phyloP scores from a whole-genome alignment of 2,329 filamentous ascomycete species.

The Diaporthe sp. region DNA sequence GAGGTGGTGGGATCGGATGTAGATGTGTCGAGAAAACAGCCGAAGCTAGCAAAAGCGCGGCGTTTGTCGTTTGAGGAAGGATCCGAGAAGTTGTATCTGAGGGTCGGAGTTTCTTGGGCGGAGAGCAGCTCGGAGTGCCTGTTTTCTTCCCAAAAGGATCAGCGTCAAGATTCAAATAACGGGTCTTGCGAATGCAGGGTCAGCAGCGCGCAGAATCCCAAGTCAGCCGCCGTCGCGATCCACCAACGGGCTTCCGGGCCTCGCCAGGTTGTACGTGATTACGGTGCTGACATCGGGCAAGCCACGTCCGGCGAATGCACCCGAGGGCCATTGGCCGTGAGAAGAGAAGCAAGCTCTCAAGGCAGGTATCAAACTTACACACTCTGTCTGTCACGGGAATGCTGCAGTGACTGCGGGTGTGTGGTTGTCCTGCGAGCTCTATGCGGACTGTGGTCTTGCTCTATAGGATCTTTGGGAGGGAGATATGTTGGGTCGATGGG shows the following conservation, averaged over 20 bases:
- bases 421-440: conserved; percentile 19
- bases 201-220: conserved; percentile 8
- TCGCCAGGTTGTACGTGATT: neutral
- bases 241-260: conserved; percentile 2
- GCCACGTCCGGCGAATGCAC: neutral
- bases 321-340: too few species aligned
- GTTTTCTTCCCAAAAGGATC: conserved; percentile 6
- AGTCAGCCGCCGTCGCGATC: conserved; percentile 7
- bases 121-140: conserved; percentile 25
- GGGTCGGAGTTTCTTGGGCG: neutral
- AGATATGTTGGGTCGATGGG: neutral
- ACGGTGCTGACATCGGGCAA: neutral
- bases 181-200: conserved; percentile 1
- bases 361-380: conserved; percentile 17
- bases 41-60: conserved; percentile 40
- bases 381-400: conserved; percentile 8
- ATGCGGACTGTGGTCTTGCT: neutral
- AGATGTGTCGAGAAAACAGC: conserved; percentile 21
- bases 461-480: neutral
- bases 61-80: conserved; percentile 2
- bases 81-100: conserved; percentile 11
- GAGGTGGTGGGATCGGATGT: neutral
- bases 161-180: conserved; percentile 23
- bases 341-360: too few species aligned
- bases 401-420: neutral